Evolutionary conservation across 148 eudicot genomes (phyloP), one percentile per base, ranked within the genome.

Genomic region (Spergularia marina): DNA sequence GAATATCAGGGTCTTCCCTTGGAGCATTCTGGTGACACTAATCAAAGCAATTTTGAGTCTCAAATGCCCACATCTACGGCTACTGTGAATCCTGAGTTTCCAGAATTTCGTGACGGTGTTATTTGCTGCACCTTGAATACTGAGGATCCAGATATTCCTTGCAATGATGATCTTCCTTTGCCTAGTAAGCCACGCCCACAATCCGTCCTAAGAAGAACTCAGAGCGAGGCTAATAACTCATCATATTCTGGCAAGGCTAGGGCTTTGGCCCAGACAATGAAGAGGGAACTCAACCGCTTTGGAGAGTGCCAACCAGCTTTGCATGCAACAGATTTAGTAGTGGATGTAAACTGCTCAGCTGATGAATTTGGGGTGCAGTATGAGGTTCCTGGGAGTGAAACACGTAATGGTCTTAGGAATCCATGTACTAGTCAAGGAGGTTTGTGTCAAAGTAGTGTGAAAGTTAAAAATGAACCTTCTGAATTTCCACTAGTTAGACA

Each of bases 101-200:
- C 76, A 51, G 87, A 86, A 79, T 53, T 36, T 69, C 80, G 70
- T 62, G 82, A 83, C 65, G 87, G 85, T 74, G 83, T 77, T 63
- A 82, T 82, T 2, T 82, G 78, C 68, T 94, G 98, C 81, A 65
- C 82, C 12, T 85, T 94, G 80, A 94, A 90, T 78, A 85, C 87
- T 2, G 98, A 90, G 83, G 93, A 91, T 82, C 86, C 87, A 54
- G 98, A 91, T 44, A 86, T 94, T 63, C 98, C 98, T 30, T 74
- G 78, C 80, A 94, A 94, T 73, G 92, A 94, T 72, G 87, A 94
- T 80, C 82, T 94, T 72, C 82, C 88, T 75, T 84, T 94, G 70
- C 91, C 90, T 70, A 78, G 82, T 71, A 82, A 74, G 34, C 21
- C 73, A 40, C 83, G 68, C 4, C 66, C 65, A 65, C 20, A 71